Base-by-base conservation (phyloP, 306 rosid species). In the Bauhinia variegata region DNA sequence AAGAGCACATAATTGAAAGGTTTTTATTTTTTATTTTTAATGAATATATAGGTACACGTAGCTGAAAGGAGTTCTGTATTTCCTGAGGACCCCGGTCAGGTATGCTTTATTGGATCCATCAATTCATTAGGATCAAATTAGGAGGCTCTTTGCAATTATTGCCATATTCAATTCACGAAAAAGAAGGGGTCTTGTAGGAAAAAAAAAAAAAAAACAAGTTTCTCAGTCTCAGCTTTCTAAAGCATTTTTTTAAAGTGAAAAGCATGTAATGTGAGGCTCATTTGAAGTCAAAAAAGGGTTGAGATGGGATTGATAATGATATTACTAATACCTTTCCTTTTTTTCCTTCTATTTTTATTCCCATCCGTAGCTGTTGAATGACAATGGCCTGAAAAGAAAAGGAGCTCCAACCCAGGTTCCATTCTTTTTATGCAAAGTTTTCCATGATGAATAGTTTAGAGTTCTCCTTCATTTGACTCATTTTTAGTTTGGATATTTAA, bases 71-170 rank as follows among this genome's bases (percentile, higher is more conserved):
- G 64, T 73, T 53, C 71, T 64, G 82, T 77, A 65, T 81, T 81
- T 65, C 82, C 85, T 68, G 82, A 81, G 75, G 82, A 77, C 82
- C 85, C 82, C 44, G 82, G 77, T 54, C 85, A 81, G 85, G 82
- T 81, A 74, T 53, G 19, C 79, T 73, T 65, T 73, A 74, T 68
- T 68, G 79, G 82, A 77, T 77, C 79, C 50, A 70, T 59, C 73
- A 76, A 63, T 54, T 63, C 41, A 57, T 58, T 58, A 79, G 60
- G 63, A 79, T 70, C 52, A 80, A 75, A 67, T 62, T 74, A 63
- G 33, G 65, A 71, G 62, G 0, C 54, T 48, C 53, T 58, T 63
- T 46, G n/a, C 68, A 76, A 63, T 66, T 65, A 75, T 75, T 54
- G 5, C 31, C 47, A 58, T 41, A 17, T 71, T 61, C 66, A 56